Conservation (phyloP, 108 stramenopile species). For the Skeletonema costatum region DNA sequence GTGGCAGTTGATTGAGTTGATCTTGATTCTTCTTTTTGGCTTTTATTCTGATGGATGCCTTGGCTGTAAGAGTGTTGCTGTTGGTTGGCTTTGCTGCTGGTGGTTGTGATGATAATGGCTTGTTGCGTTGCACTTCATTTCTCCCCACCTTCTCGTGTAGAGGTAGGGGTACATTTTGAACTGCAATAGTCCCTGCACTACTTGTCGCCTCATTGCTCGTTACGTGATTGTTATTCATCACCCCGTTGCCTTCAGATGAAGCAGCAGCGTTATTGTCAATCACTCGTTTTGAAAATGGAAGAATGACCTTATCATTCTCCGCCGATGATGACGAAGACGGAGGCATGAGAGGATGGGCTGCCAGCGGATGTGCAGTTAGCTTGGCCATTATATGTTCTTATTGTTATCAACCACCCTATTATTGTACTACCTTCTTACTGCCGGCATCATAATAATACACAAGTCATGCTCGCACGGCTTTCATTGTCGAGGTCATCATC, state of each 20-base stretch:
- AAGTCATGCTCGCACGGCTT: no score
- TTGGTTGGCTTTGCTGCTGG: neutral
- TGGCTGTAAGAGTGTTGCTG: neutral
- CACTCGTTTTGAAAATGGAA: neutral
- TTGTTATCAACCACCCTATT: no score
- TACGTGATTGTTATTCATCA: neutral
- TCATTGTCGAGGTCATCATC: no score
- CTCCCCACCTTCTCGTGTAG: neutral
- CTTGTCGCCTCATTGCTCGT: neutral
- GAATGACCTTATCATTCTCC: neutral
- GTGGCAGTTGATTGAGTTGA: constrained; percentile 5
- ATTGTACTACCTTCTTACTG: no score
- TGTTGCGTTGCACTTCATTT: neutral
- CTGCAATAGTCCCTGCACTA: neutral
- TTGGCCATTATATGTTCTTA: neutral
- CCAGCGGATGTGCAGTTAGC: neutral
- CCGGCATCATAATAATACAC: no score
- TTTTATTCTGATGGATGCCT: neutral
- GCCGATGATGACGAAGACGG: neutral
- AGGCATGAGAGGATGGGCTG: neutral
- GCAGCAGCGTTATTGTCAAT: neutral
- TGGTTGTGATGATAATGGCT: neutral
- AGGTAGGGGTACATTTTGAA: neutral
- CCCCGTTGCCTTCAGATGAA: neutral
- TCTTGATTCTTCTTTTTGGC: neutral